Evolutionary conservation across 2,329 filamentous ascomycete species (phyloP), one percentile per base, ranked within the genome.

Genomic region (Cryphonectria carpinicola): DNA sequence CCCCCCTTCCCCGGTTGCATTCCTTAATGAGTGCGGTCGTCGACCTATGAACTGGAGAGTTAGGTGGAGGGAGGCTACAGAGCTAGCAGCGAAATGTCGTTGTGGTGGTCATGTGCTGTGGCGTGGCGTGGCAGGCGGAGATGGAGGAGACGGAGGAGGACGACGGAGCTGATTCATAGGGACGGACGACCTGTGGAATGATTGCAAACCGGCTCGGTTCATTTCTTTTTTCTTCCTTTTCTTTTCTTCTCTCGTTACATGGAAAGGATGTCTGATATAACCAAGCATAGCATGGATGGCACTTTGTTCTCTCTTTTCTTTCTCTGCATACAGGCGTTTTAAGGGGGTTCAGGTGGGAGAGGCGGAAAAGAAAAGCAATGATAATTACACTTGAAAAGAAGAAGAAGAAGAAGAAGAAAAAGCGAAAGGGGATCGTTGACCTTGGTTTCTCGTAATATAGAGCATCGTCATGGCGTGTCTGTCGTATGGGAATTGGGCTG

Each of bases 311-410:
- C 22, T 49, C 22, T 49, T 25, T 5, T 61, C 4, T n/a, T n/a
- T 61, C 22, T 61, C 35, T 17, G 22, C 58, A 35, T 39, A 13
- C 58, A n/a, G 58, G 35, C 58, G 35, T 61, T 61, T 61, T 61
- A 14, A 4, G 19, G 54, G 58, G 28, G 22, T 11, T 32, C 32
- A 11, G 22, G 10, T 6, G 17, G 46, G 46, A 49, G 43, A 39
- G 22, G 7, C 19, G 28, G 54, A 3, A 10, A 3, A 10, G 19
- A 28, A 28, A 56, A 28, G 25, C 2, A 56, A 13, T 5, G 4
- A 28, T 5, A 2, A 25, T 7, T 6, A 28, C 25, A 5, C 4
- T 56, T 28, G 17, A 46, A 1, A 22, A 7, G 43, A 14, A 13
- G 14, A 37, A n/a, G 14, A 19, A 8, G 25, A n/a, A 7, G 43